Evolutionary conservation across 768 basidiomycete species (phyloP), one percentile per base, ranked within the genome.

Genomic region (Amanita brunnescens): DNA sequence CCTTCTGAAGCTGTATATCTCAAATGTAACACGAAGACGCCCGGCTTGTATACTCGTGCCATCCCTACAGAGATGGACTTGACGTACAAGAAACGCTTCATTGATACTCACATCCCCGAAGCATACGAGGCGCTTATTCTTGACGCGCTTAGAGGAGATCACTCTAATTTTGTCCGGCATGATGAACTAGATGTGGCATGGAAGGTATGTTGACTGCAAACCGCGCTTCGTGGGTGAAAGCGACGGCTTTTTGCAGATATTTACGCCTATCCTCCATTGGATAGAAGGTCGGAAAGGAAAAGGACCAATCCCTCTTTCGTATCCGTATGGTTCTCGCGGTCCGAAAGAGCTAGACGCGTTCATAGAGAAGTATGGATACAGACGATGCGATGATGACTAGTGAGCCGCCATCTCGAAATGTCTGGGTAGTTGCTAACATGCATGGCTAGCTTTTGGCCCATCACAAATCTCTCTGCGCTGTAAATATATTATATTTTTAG

Each of bases 11-110:
- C 96, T 13, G 84, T 97, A 51, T 99, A 98, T 73, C 77, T 99
- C 61, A 99, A 99, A 73, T 69, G 97, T 68, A 98, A 98, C 75
- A 77, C 87, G 40, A 99, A 99, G 76, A 82, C 83, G 2, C 95
- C 95, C 47, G 95, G 95, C 16, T 77, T 97, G 54, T 72, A 84
- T 61, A 95, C 91, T 51, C 82, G 90, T 38, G 90, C 91, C 40
- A 80, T 98, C 55, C 92, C 93, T 26, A 90, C 87, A 38, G 96
- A 99, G 71, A 94, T 99, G 89, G 95, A 99, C 72, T 70, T 98
- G 58, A 96, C 95, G 16, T 99, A 98, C 79, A 94, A 95, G 80
- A 78, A 87, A 51, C 83, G 96, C 40, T 99, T 98, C 75, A 70
- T 81, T 35, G 93, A 96, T 54, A 67, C 81, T 44, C 85, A 86